Evolutionary conservation across 2,329 filamentous ascomycete genomes (phyloP), one percentile per base, ranked within the genome.

Genomic region (Microthyrium microscopicum): DNA sequence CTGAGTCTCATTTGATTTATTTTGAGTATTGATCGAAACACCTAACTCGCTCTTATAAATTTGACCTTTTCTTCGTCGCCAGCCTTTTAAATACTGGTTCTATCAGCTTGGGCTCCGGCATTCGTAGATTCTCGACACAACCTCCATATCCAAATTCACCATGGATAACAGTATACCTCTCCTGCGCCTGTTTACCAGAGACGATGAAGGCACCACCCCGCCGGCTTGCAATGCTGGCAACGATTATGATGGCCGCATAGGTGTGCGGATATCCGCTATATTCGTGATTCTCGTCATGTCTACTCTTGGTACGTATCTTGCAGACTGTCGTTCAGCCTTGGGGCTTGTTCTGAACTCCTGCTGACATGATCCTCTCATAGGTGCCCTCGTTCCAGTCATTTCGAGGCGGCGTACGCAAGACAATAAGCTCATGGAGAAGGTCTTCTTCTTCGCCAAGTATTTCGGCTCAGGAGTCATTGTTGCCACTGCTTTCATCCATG

Each of bases 391-490:
- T 36, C 87, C 87, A 8, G 67, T 92, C 41, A 58, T 77, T 40
- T 73, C 81, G 7, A 66, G 68, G 20, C 64, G 70, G 39, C 62
- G 28, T 29, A 58, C 61, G 20, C 61, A 64, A 27, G 55, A 81
- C 43, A 68, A 66, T 43, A 68, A 66, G 8, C 62, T 87, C 0
- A 77, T 79, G 3, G 68, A 73, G 38, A 70, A 72, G 55, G 68
- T 72, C 5, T 92, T 93, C 56, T 92, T 93, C 53, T 58, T 87
- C 35, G 79, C 78, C 43, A 93, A 92, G 53, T 93, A 87, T 56
- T 82, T 94, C 49, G 87, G 87, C 42, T 89, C 83, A 0, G 87
- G 87, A 27, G 84, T 94, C 41, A 94, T 95, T 47, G 71, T 94
- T 42, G 78, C 81, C 4, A 95, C 87, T 2, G 82, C 85, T 0